These are phyloP conservation scores for Perkinsus marinus DNA, from an alignment of 169 alveolate genomes.

Conservation along the genomic window DNA sequence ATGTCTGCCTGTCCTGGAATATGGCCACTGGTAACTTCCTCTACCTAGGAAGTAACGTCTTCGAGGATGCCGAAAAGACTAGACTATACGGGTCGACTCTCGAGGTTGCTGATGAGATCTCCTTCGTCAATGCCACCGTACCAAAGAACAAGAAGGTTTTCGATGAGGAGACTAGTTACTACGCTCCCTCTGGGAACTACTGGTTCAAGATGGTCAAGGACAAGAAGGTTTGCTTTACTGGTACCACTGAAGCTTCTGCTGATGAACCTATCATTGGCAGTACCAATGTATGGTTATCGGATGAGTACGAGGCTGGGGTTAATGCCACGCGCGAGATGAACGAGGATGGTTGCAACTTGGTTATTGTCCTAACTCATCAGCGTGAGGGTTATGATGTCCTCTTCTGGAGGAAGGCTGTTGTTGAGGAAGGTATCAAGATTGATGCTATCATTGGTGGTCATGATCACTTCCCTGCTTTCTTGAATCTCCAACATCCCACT, in stretches of 20 bases:
- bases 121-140: not conserved
- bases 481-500: not conserved
- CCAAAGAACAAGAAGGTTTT: not conserved
- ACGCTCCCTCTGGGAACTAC: not conserved
- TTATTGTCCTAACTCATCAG: not conserved
- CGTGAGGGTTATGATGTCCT: not conserved
- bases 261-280: not conserved
- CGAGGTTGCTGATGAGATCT: not conserved
- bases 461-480: not conserved
- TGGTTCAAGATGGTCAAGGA: not conserved
- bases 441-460: not conserved
- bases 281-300: not conserved
- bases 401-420: not conserved
- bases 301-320: not conserved
- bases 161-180: not conserved
- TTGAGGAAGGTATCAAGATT: not conserved
- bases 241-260: not conserved
- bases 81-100: not conserved
- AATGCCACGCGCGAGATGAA: not conserved
- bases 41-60: not conserved
- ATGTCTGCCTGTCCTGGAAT: not conserved
- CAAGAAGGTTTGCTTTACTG: not conserved
- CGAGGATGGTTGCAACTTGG: not conserved
- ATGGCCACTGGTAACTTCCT: not conserved
- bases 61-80: not conserved